These are phyloP conservation scores for Isatis lusitanica DNA, from an alignment of 441 rosid species.

Conservation along the genomic window DNA sequence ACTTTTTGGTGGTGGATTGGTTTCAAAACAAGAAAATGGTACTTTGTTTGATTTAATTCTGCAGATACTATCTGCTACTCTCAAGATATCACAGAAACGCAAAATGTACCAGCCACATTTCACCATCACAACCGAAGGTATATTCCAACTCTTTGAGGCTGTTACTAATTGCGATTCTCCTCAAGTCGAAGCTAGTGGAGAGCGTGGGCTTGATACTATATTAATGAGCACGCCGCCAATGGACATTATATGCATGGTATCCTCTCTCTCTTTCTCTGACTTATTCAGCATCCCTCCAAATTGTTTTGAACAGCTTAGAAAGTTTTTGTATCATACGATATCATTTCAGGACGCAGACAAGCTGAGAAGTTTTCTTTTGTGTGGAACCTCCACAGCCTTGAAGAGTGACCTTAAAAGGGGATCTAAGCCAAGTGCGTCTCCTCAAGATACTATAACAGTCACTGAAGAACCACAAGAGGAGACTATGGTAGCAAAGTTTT, in stretches of 20 bases:
- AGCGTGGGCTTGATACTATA: conserved; percentile 60
- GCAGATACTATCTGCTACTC: conserved; percentile 53
- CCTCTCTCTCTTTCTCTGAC: conserved; percentile 33
- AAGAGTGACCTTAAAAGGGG: conserved; percentile 45
- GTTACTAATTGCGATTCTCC: conserved; percentile 38
- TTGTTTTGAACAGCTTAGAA: conserved; percentile 12
- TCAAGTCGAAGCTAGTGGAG: conserved; percentile 43
- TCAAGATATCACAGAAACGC: conserved; percentile 76
- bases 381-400: conserved; percentile 78
- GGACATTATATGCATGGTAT: conserved; percentile 64
- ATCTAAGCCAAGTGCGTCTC: conserved; percentile 33
- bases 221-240: conserved; percentile 72
- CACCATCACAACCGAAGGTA: conserved; percentile 63
- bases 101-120: conserved; percentile 72
- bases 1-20: conserved; percentile 50
- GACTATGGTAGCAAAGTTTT: conserved; percentile 60
- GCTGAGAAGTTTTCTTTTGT: conserved; percentile 69
- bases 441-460: conserved; percentile 23
- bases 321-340: conserved; percentile 23
- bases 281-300: conserved; percentile 14
- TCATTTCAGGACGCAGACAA: conserved; percentile 59
- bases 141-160: conserved; percentile 59
- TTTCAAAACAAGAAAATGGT: conserved; percentile 48
- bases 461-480: conserved; percentile 53
- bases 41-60: conserved; percentile 45